Evolutionary conservation across 169 alveolate genomes (phyloP).

Genomic region (Plasmodium inui): DNA sequence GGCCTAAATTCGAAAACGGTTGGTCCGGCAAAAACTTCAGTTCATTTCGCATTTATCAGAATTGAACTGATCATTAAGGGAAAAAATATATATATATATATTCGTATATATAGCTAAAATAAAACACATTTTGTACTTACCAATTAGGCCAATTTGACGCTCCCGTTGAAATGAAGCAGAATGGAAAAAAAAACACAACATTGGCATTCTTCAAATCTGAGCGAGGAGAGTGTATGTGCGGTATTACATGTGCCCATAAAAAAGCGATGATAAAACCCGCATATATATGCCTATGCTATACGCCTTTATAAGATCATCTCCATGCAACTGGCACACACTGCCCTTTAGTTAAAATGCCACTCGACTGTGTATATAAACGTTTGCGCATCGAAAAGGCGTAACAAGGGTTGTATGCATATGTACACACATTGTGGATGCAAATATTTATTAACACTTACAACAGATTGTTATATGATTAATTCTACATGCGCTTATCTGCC

Average conservation of each 20-base stretch:
- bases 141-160: not conserved
- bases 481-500: not conserved
- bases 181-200: not conserved
- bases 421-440: not conserved
- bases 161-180: not conserved
- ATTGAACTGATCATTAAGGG: constrained; percentile 1
- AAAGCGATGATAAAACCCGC: not conserved
- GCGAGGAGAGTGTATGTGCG: not conserved
- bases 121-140: not conserved
- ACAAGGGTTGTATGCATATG: not conserved
- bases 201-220: not conserved
- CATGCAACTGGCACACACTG: not conserved
- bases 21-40: not conserved
- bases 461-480: not conserved
- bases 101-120: not conserved
- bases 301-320: not conserved
- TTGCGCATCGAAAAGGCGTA: not conserved
- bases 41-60: not conserved
- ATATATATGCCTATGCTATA: not conserved
- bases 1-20: not conserved
- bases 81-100: not conserved
- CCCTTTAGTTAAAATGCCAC: not conserved
- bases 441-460: not conserved
- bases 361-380: not conserved
- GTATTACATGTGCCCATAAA: not conserved